Evolutionary conservation across 176 grass and related monocot genomes (phyloP).

Genomic region (Bromus sterilis): DNA sequence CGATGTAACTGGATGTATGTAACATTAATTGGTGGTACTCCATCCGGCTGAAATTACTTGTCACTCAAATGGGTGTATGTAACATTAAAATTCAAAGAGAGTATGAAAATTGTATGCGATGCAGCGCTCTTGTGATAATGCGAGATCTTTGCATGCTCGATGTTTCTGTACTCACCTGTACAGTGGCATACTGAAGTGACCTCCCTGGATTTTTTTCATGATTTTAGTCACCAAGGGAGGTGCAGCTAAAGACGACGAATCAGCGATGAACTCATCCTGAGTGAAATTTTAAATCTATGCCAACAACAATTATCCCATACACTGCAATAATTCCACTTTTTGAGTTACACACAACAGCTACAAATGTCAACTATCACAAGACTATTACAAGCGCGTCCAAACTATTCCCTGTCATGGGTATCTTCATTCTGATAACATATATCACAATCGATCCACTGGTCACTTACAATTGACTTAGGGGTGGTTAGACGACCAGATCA

Average conservation of each 20-base stretch:
- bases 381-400: not conserved
- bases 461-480: not conserved
- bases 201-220: not conserved
- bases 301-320: not conserved
- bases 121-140: not conserved
- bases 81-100: too few species aligned
- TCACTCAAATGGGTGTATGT: too few species aligned
- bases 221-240: not conserved
- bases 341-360: not conserved
- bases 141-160: not conserved
- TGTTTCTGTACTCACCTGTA: not conserved
- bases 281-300: not conserved
- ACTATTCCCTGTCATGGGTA: not conserved
- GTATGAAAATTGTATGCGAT: too few species aligned
- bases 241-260: not conserved
- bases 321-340: not conserved
- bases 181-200: not conserved
- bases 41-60: too few species aligned
- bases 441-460: not conserved
- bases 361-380: not conserved
- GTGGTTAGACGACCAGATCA: not conserved
- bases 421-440: not conserved
- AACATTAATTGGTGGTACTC: too few species aligned
- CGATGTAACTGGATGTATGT: slow-evolving; percentile 26
- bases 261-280: not conserved